Base-by-base conservation (phyloP, 768 basidiomycete genomes). In the Mycena alexandri region DNA sequence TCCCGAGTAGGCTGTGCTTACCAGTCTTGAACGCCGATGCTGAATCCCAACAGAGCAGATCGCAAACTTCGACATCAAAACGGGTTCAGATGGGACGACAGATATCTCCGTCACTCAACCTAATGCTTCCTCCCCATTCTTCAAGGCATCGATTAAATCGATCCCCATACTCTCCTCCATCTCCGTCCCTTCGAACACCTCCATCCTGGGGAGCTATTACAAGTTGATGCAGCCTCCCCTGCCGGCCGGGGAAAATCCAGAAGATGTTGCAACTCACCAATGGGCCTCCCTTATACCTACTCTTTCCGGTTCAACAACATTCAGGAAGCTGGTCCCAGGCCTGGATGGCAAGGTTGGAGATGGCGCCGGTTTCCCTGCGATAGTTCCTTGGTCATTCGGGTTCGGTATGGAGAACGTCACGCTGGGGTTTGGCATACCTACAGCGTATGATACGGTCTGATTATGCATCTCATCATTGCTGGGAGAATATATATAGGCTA, bases 21-120 rank as follows among this genome's bases (percentile, higher is more conserved):
- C 41, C 54, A 16, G 5, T 41, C 38, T 44, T 17, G 10, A 50
- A 33, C 22, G n/a, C 33, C 1, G 17, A 50, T 22, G 14, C 61
- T 65, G 9, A 55, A 17, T 43, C 21, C 22, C 16, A 44, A 14
- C 54, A 80, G 79, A 79, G 65, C 74, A 74, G 36, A 67, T 78
- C 17, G 79, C 79, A 29, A 59, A 74, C 14, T 79, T 80, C 38
- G 61, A 69, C 62, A 76, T 77, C 67, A 71, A 47, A 9, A 54
- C 72, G 11, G 47, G 51, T 1, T 44, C 71, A 3, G 47, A 69
- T 56, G 74, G 72, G n/a, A 71, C 58, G 12, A 75, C 73, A 11
- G 64, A 61, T 25, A 74, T 80, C 48, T 68, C 73, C 29, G 77
- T 78, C 41, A 68, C 66, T 24, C 70, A 61, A 41, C 75, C 74